Evolutionary conservation across 164 flowering plant genomes (phyloP).

Genomic region (Umbilicus rupestris): DNA sequence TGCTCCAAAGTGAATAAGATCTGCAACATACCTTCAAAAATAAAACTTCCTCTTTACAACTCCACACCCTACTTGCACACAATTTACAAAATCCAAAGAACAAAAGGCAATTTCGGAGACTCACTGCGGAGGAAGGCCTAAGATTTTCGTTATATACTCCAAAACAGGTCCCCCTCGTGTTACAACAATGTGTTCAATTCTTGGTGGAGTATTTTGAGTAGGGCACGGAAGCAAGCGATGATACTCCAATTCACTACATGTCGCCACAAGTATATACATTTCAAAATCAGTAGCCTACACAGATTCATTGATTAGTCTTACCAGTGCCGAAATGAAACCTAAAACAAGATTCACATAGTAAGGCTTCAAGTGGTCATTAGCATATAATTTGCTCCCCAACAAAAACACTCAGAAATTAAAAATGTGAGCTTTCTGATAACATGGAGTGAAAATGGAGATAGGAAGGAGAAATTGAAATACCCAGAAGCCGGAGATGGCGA

Average conservation of each 20-base stretch:
- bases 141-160: conserved; percentile 51
- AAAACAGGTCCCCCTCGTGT: conserved; percentile 67
- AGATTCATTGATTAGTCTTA: not conserved
- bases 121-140: conserved; percentile 79
- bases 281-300: not conserved
- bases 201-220: conserved; percentile 44
- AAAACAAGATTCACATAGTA: not conserved
- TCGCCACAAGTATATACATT: not conserved
- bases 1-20: conserved; percentile 94
- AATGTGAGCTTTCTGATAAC: not conserved
- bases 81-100: conserved; percentile 3
- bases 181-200: conserved; percentile 87
- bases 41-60: conserved; percentile 21
- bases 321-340: no score
- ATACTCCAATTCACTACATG: conserved; percentile 55
- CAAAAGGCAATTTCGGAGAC: conserved; percentile 18
- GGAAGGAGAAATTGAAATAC: not conserved
- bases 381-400: not conserved
- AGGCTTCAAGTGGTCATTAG: not conserved
- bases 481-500: not conserved
- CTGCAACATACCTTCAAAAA: conserved; percentile 81
- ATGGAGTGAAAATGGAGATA: not conserved
- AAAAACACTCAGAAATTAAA: not conserved
- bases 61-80: conserved; percentile 1
- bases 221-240: conserved; percentile 87